A percentile compares a stretch with the other conserved stretches of the same genome.
Evolutionary conservation across 176 grass and related monocot species (phyloP).

Genomic region (Secale cereale): DNA sequence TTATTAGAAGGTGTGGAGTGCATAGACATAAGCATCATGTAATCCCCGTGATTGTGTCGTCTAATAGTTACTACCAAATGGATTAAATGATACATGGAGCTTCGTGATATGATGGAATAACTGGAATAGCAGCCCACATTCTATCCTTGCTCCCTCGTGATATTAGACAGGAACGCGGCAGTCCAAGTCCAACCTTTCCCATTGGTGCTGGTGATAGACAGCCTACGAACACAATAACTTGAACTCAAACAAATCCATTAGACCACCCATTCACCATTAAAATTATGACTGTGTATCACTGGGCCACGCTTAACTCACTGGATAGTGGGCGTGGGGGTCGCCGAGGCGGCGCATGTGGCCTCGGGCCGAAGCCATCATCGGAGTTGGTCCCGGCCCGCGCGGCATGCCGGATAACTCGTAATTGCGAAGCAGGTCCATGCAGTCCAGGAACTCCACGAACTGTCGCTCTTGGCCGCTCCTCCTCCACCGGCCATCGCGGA

Average conservation of each 20-base stretch:
- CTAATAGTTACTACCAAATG: not conserved
- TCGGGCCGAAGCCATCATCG: conserved; percentile 40
- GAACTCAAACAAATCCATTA: not conserved
- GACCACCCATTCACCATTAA: no score
- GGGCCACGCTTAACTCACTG: conserved; percentile 18
- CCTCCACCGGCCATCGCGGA: conserved; percentile 19
- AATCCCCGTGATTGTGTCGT: not conserved
- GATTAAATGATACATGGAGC: not conserved
- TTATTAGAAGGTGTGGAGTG: conserved; percentile 78
- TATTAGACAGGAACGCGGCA: conserved; percentile 70
- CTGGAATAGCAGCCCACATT: conserved; percentile 81
- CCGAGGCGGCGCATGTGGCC: no score
- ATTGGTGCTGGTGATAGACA: conserved; percentile 81
- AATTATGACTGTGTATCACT: not conserved
- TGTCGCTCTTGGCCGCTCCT: conserved; percentile 5
- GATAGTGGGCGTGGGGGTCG: conserved; percentile 64
- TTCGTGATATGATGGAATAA: conserved; percentile 12
- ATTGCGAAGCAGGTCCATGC: conserved; percentile 77
- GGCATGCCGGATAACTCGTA: conserved; percentile 75
- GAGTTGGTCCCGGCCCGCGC: conserved; percentile 63
- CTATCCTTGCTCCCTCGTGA: conserved; percentile 84
- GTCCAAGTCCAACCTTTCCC: conserved; percentile 91
- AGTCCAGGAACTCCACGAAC: conserved; percentile 63
- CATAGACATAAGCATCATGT: not conserved
- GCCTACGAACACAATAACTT: conserved; percentile 27